Conservation (phyloP, 2,329 filamentous ascomycete species). For the Phialophora macrospora region DNA sequence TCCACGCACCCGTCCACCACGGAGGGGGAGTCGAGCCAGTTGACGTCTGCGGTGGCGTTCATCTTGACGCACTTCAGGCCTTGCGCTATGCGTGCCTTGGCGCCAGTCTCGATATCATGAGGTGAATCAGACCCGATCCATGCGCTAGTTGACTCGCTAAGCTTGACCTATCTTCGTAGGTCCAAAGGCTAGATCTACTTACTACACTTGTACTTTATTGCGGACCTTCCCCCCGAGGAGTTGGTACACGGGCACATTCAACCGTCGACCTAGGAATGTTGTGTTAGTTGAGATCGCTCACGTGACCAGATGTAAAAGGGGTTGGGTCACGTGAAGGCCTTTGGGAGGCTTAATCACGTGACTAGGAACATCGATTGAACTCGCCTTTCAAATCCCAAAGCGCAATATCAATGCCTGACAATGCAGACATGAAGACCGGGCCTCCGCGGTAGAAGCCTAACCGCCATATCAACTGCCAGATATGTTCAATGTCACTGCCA, state of each 20-base stretch:
- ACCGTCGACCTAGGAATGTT: conserved; percentile 47
- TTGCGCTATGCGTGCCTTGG: conserved; percentile 50
- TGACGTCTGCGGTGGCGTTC: conserved; percentile 74
- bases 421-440: conserved; percentile 78
- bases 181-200: no score
- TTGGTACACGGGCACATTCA: conserved; percentile 72
- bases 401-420: conserved; percentile 78
- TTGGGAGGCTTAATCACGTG: no score
- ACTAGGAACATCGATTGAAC: no score
- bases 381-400: conserved; percentile 75
- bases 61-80: conserved; percentile 63
- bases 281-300: conserved; percentile 1
- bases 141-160: no score
- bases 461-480: conserved; percentile 70
- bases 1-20: conserved; percentile 68
- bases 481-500: conserved; percentile 70
- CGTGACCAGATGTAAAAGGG: no score
- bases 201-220: conserved; percentile 69
- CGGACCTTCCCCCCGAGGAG: conserved; percentile 75
- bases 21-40: conserved; percentile 74
- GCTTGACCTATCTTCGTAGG: no score
- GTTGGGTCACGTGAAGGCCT: no score
- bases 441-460: conserved; percentile 77
- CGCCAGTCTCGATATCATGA: conserved; percentile 69
- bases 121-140: no score